These are phyloP conservation scores for Acer negundo DNA, from an alignment of 345 rosid genomes.

Conservation along the genomic window DNA sequence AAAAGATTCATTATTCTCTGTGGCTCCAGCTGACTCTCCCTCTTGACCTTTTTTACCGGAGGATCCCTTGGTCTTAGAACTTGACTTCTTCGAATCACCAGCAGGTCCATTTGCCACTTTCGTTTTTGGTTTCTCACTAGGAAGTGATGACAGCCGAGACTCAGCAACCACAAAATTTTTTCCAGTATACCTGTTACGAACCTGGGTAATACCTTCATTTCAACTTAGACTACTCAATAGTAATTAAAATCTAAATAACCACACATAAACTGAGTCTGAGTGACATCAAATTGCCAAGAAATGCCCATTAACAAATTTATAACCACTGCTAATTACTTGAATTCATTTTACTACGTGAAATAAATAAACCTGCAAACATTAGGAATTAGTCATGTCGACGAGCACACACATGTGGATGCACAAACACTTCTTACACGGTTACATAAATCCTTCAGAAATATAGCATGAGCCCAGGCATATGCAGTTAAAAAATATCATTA, in stretches of 20 bases:
- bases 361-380: background rate
- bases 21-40: conserved; percentile 40
- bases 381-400: background rate
- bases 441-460: background rate
- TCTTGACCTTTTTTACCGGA: conserved; percentile 54
- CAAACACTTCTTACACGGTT: background rate
- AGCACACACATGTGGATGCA: background rate
- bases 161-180: conserved; percentile 83
- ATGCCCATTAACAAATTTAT: background rate
- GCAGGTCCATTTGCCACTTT: conserved; percentile 44
- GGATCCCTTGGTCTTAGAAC: conserved; percentile 49
- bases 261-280: background rate
- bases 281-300: background rate
- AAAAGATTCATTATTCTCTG: conserved; percentile 32
- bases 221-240: background rate
- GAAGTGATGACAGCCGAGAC: conserved; percentile 73
- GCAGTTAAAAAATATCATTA: too few relatives aligned
- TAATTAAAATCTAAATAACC: background rate
- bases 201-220: conserved; percentile 38
- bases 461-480: background rate
- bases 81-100: conserved; percentile 54
- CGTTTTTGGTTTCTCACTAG: conserved; percentile 77
- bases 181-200: conserved; percentile 69
- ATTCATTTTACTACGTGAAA: background rate
- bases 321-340: background rate